Conservation (phyloP, 352 stramenopile species). For the Halophytophthora batemanensis region DNA sequence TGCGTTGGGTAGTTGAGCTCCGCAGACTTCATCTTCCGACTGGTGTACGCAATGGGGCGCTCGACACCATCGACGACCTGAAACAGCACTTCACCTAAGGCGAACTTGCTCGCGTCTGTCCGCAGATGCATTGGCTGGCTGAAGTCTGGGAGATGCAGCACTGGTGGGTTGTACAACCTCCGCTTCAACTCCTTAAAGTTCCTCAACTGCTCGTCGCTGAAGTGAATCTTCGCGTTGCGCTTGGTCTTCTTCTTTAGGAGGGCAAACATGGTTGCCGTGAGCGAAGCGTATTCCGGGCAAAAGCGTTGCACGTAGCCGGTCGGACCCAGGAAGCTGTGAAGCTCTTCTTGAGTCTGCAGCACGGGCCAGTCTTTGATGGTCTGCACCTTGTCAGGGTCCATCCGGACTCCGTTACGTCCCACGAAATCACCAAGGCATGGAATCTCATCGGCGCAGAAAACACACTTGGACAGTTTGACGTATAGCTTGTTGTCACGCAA, state of each 20-base stretch:
- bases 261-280: conserved; percentile 9
- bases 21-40: conserved; percentile 6
- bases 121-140: conserved; percentile 2
- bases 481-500: conserved; percentile 11
- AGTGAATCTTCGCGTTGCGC: not conserved
- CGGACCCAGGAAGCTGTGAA: conserved; percentile 14
- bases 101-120: conserved; percentile 7
- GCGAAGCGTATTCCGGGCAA: conserved; percentile 13
- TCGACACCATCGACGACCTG: conserved; percentile 3
- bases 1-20: conserved; percentile 3
- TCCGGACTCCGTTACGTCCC: conserved; percentile 12
- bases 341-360: conserved; percentile 9
- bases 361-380: conserved; percentile 18
- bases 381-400: conserved; percentile 19
- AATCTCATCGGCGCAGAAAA: conserved; percentile 24
- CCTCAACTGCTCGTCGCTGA: not conserved
- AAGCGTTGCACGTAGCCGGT: conserved; percentile 19
- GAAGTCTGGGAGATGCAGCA: conserved; percentile 10
- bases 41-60: conserved; percentile 1
- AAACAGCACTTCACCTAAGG: conserved; percentile 8
- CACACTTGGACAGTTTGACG: conserved; percentile 27
- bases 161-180: conserved; percentile 1
- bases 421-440: conserved; percentile 25
- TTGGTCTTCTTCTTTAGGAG: conserved; percentile 1
- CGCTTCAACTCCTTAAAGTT: conserved; percentile 1